Evolutionary conservation across 805 yeast genomes (phyloP).

Genomic region (Candida piceae): DNA sequence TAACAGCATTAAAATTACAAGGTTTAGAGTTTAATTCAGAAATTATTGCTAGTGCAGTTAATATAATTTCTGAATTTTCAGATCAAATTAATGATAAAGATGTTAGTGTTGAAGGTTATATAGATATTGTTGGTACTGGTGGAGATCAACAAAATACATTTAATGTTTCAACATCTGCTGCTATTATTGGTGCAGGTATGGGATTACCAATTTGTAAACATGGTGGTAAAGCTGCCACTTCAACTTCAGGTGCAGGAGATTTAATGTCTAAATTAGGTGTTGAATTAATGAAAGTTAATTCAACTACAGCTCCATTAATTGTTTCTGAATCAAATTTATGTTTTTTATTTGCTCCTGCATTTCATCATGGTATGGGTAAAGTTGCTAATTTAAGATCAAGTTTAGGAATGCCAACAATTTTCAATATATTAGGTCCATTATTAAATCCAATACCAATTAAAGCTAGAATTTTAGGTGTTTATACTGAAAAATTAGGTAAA

Average conservation of each 20-base stretch:
- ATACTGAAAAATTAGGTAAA: constrained; percentile 69
- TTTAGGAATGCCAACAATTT: constrained; percentile 87
- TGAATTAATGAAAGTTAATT: constrained; percentile 66
- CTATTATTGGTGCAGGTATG: constrained; percentile 92
- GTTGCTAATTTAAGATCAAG: constrained; percentile 75
- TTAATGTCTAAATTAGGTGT: constrained; percentile 76
- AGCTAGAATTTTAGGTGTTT: constrained; percentile 87
- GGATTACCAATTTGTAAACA: constrained; percentile 80
- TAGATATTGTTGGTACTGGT: constrained; percentile 97
- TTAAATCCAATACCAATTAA: constrained; percentile 82
- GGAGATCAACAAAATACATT: constrained; percentile 98
- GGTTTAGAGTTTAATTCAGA: constrained; percentile 79
- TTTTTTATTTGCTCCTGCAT: constrained; percentile 87
- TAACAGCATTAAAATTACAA: constrained; percentile 67
- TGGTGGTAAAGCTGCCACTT: constrained; percentile 96
- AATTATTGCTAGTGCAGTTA: constrained; percentile 81
- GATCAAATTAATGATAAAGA: constrained; percentile 51
- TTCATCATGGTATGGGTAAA: constrained; percentile 85
- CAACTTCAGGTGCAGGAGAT: constrained; percentile 92
- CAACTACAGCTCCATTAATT: constrained; percentile 53
- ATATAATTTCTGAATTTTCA: constrained; percentile 63
- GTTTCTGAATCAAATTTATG: constrained; percentile 49
- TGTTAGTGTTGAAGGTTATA: constrained; percentile 40
- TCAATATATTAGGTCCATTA: constrained; percentile 91
- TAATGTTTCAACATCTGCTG: constrained; percentile 92